These are phyloP conservation scores for Phytophthora fragariae DNA, from an alignment of 352 stramenopile species.

Conservation along the genomic window DNA sequence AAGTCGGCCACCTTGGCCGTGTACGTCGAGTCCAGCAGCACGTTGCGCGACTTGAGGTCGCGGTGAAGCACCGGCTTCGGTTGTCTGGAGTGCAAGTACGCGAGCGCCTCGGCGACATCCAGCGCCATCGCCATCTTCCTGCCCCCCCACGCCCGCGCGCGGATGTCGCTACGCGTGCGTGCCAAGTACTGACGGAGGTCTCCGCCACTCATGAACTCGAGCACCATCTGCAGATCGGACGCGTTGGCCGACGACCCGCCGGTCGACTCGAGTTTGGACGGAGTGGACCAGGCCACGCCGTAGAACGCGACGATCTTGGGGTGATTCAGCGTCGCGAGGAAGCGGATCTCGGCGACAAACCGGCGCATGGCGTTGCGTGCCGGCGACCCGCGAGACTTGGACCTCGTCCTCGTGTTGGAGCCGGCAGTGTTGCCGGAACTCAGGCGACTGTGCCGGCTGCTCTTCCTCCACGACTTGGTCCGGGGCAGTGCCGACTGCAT, in stretches of 20 bases:
- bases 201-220: conserved; percentile 79
- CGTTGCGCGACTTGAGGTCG: conserved; percentile 24
- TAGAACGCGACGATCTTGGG: conserved; percentile 85
- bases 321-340: conserved; percentile 67
- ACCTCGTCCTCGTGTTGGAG: conserved; percentile 26
- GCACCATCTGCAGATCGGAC: conserved; percentile 67
- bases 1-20: conserved; percentile 80
- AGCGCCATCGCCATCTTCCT: conserved; percentile 69
- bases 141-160: conserved; percentile 48
- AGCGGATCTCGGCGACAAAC: conserved; percentile 79
- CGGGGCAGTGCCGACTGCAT: conserved; percentile 39
- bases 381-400: conserved; percentile 28
- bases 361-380: conserved; percentile 24
- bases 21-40: conserved; percentile 43
- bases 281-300: conserved; percentile 68
- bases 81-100: conserved; percentile 70
- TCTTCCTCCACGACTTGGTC: conserved; percentile 44
- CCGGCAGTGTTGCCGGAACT: conserved; percentile 14
- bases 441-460: conserved; percentile 30
- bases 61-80: conserved; percentile 58
- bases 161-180: conserved; percentile 37
- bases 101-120: conserved; percentile 66
- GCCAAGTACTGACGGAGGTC: conserved; percentile 66
- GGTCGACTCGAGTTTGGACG: conserved; percentile 19
- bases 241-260: conserved; percentile 15